These are phyloP conservation scores for Serendipita sp. DNA, from an alignment of 768 basidiomycete genomes.

Conservation along the genomic window DNA sequence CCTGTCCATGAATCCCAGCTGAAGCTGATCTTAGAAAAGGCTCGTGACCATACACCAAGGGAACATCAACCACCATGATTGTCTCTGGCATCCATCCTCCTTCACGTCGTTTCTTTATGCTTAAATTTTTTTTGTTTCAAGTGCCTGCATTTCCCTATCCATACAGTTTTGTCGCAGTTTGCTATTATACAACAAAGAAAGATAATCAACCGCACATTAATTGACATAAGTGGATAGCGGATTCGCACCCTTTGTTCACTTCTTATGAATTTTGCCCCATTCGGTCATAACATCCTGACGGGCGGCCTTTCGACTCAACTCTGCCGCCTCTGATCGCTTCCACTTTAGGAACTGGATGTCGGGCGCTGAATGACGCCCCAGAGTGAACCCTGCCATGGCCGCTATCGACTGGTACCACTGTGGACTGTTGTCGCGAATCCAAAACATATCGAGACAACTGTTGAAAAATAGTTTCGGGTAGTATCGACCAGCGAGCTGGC, in stretches of 20 bases:
- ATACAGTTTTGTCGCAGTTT: no score
- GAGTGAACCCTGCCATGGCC: background rate
- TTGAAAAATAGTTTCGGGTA: conserved; percentile 39
- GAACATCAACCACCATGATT: background rate
- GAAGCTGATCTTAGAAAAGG: background rate
- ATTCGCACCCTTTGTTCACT: background rate
- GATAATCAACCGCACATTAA: no score
- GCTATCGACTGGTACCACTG: background rate
- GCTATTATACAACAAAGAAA: no score
- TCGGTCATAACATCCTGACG: background rate
- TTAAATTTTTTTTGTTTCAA: background rate
- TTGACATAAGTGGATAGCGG: background rate
- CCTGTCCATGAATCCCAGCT: background rate
- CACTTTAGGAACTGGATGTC: background rate
- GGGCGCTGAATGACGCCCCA: background rate
- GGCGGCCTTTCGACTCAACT: background rate
- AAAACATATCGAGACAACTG: background rate
- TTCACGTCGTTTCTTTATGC: background rate
- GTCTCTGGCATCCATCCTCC: background rate
- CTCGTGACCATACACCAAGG: background rate
- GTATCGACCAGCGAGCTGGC: conserved; percentile 62
- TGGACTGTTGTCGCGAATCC: background rate
- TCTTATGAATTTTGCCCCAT: background rate
- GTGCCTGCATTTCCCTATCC: background rate
- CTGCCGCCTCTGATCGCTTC: background rate